Base-by-base conservation (phyloP, 805 yeast species). In the Scheffersomyces lignosus region DNA sequence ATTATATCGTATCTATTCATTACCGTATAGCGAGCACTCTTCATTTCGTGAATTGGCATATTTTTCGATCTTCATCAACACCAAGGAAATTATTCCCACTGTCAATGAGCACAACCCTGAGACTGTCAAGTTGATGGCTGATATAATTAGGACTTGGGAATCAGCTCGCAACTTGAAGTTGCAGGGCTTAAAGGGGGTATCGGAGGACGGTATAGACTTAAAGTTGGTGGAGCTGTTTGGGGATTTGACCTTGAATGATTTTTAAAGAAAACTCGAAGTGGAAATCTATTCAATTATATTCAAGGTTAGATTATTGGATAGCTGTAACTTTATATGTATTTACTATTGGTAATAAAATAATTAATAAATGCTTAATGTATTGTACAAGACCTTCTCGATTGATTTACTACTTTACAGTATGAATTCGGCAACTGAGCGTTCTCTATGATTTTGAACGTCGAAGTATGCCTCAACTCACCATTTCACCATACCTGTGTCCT, bases 11-110 rank as follows among this genome's bases (percentile, higher is more conserved):
- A 66, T 79, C 1, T 81, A 82, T 47, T 59, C 74, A 8, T 76
- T 90, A 1, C 98, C 99, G 0, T 93, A 93, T 53, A 83, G 95
- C 52, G 99, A 93, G 54, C 99, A 93, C 62, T 87, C 96, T 8
- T 87, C 96, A 39, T 91, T 81, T 51, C 66, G 84, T 26, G 99
- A 93, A 51, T 67, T 93, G 26, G 71, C 82, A 9, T 71, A 73
- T 37, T 87, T 91, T 53, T 75, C 83, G 15, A 63, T 74, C 2
- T 60, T 72, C 15, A 47, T 87, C 27, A 58, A 72, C 5, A 73
- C 78, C 45, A 60, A 61, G 0, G 51, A 69, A 27, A 74, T 87
- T 10, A 78, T 89, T 6, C 93, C 97, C 0, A 93, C 99, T 0
- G 99, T 91, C 4, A 78, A 77, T 38, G 52, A 62, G 9, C 60